Evolutionary conservation across 2,329 filamentous ascomycete species (phyloP).

Genomic region (Colletotrichum sp.): DNA sequence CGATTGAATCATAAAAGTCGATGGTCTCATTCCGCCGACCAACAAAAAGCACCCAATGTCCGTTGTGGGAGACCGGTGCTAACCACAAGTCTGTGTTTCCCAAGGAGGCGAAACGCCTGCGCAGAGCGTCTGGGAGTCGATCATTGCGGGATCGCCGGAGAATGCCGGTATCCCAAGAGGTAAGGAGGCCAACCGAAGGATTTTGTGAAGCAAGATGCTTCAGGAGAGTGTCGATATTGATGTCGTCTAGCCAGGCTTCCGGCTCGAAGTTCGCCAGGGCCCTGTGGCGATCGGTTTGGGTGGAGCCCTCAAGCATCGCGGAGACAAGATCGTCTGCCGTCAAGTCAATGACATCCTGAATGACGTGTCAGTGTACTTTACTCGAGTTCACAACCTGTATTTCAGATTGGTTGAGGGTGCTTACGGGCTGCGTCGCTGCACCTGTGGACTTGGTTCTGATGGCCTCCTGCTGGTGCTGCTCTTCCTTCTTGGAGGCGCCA

Average conservation of each 20-base stretch:
- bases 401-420: too few species aligned
- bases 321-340: too few species aligned
- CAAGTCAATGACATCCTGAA: too few species aligned
- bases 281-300: background rate
- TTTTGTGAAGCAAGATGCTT: background rate
- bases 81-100: background rate
- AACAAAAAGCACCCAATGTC: background rate
- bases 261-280: background rate
- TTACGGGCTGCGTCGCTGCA: too few species aligned
- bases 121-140: background rate
- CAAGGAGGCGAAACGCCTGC: background rate
- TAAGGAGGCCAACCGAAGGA: background rate
- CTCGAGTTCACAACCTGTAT: fast-evolving
- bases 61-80: background rate
- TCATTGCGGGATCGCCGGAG: background rate
- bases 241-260: background rate
- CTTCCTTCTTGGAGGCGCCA: too few species aligned
- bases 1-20: background rate
- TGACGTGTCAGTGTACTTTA: too few species aligned
- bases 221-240: background rate
- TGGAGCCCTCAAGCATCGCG: fast-evolving
- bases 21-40: background rate
- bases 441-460: too few species aligned
- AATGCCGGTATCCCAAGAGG: background rate
- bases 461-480: too few species aligned